A percentile compares a stretch with the other conserved stretches of the same genome.
phyloP scores from a whole-genome alignment of 441 rosid genomes.

The Adansonia madagascariensis region DNA sequence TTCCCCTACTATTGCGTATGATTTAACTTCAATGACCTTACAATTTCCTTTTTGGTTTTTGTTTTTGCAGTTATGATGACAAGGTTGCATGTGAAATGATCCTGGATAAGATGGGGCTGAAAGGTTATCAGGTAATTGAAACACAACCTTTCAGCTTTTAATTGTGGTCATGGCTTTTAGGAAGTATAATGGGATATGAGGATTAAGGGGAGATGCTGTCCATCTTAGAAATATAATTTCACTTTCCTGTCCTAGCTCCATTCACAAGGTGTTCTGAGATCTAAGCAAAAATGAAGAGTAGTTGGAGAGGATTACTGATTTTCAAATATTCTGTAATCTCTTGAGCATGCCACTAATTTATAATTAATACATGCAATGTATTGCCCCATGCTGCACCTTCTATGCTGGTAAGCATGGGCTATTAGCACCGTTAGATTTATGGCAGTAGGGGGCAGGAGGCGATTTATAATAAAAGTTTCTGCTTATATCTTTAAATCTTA shows the following conservation, averaged over 20 bases:
- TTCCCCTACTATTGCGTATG: conserved; percentile 8
- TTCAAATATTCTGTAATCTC: conserved; percentile 1
- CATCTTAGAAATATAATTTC: conserved; percentile 22
- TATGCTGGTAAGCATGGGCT: background rate
- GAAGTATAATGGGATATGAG: background rate
- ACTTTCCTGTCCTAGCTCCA: background rate
- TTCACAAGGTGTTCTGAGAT: background rate
- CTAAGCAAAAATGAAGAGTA: conserved; percentile 7
- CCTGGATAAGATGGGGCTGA: conserved; percentile 70
- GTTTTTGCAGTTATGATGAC: conserved; percentile 56
- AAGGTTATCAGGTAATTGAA: conserved; percentile 67
- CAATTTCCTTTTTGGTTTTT: conserved; percentile 25
- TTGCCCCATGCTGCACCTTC: background rate
- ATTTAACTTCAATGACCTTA: conserved; percentile 16
- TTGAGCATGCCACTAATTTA: background rate
- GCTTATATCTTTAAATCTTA: background rate
- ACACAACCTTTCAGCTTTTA: conserved; percentile 24
- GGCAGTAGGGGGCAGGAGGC: background rate
- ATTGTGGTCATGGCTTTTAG: conserved; percentile 22
- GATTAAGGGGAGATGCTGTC: conserved; percentile 11
- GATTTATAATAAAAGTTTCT: background rate
- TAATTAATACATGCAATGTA: background rate
- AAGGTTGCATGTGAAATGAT: conserved; percentile 68
- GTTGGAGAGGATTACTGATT: background rate
- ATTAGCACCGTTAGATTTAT: background rate